These are phyloP conservation scores for Rhizopus microsporus DNA, from an alignment of 371 early-diverging fungal genomes.

Conservation along the genomic window DNA sequence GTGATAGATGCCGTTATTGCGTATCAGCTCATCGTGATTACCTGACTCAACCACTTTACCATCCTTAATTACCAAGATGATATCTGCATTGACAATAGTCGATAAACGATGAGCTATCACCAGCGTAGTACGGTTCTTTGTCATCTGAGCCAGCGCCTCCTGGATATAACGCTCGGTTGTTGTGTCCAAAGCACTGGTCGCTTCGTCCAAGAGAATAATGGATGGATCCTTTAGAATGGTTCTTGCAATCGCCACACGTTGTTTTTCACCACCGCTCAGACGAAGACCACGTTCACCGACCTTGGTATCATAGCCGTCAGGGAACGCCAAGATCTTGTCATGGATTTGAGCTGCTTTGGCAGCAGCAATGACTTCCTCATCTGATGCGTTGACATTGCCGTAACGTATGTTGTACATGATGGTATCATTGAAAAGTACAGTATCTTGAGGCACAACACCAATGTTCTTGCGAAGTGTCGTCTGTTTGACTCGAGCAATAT, in stretches of 20 bases:
- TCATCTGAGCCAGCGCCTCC: conserved; percentile 62
- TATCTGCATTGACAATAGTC: conserved; percentile 80
- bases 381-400: conserved; percentile 61
- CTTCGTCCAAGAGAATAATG: conserved; percentile 80
- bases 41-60: conserved; percentile 89
- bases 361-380: conserved; percentile 70
- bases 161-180: conserved; percentile 85
- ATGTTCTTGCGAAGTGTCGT: conserved; percentile 68
- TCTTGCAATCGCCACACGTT: conserved; percentile 82
- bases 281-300: conserved; percentile 94
- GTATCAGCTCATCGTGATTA: conserved; percentile 82
- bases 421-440: conserved; percentile 83
- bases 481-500: conserved; percentile 75
- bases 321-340: conserved; percentile 64
- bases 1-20: conserved; percentile 67
- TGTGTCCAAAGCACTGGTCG: conserved; percentile 67
- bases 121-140: conserved; percentile 87
- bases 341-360: conserved; percentile 87
- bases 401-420: conserved; percentile 82
- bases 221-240: conserved; percentile 81
- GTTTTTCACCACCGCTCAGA: conserved; percentile 91
- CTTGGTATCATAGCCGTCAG: conserved; percentile 84
- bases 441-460: conserved; percentile 90
- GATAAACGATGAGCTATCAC: conserved; percentile 94
- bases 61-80: conserved; percentile 75